Conservation (phyloP, 148 eudicot genomes). For the Camellia japonica region DNA sequence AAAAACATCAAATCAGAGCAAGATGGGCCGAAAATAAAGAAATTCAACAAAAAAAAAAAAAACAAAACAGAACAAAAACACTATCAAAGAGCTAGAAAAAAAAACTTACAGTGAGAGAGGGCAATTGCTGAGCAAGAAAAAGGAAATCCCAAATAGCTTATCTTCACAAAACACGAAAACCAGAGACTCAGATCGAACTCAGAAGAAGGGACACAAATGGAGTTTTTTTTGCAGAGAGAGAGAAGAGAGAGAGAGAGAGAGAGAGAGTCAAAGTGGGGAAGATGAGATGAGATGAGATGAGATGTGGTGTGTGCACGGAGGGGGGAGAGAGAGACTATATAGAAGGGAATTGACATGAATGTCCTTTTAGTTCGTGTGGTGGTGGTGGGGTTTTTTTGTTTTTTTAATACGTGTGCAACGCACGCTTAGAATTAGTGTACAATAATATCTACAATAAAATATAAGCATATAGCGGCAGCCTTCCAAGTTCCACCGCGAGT, state of each 20-base stretch:
- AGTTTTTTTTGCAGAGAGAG: background rate
- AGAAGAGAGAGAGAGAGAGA: too few species aligned
- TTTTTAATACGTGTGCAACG: slow-evolving; percentile 22
- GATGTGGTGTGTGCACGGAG: slow-evolving; percentile 9
- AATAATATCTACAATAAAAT: slow-evolving; percentile 16
- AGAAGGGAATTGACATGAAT: slow-evolving; percentile 32
- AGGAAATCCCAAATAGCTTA: background rate
- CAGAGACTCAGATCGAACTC: slow-evolving; percentile 18
- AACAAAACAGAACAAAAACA: background rate
- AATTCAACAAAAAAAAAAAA: background rate
- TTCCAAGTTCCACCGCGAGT: too few species aligned
- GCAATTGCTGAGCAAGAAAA: background rate
- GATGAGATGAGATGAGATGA: background rate
- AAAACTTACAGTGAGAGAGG: slow-evolving; percentile 13
- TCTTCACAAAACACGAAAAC: background rate
- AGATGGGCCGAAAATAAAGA: background rate
- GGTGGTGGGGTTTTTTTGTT: slow-evolving; percentile 3
- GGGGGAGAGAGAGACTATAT: slow-evolving; percentile 27
- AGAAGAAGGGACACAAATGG: background rate
- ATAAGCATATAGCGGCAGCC: too few species aligned
- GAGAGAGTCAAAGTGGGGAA: background rate
- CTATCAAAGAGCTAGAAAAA: background rate
- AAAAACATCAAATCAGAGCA: background rate
- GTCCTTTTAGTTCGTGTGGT: slow-evolving; percentile 29
- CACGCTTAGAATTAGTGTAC: slow-evolving; percentile 44